phyloP scores from a whole-genome alignment of 164 flowering plant species.

The Nymphaea colorata region DNA sequence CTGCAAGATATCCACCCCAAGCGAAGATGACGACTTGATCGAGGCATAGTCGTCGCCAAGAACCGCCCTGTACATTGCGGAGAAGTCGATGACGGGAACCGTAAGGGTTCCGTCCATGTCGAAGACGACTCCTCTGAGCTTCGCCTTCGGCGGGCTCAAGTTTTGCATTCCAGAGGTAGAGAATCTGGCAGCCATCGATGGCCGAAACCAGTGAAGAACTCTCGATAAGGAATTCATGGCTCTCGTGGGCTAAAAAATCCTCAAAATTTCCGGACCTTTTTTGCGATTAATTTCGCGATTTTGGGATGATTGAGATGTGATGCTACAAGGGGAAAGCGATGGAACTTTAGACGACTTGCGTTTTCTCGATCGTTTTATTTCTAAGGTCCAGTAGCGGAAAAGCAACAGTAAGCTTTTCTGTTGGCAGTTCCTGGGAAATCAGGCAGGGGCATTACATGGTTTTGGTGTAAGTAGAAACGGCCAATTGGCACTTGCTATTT shows the following conservation, averaged over 20 bases:
- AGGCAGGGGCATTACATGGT: too few relatives aligned
- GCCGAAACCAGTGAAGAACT: neutral
- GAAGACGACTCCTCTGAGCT: slow-evolving; percentile 76
- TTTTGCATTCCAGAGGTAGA: neutral
- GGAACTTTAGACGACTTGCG: too few relatives aligned
- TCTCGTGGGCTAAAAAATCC: neutral
- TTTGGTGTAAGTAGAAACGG: too few relatives aligned
- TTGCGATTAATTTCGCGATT: neutral
- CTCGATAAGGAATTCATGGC: neutral
- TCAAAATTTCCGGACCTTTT: neutral
- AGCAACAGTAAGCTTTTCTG: too few relatives aligned
- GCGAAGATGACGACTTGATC: slow-evolving; percentile 29
- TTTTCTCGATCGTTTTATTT: too few relatives aligned
- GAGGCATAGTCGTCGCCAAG: slow-evolving; percentile 64
- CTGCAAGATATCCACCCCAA: slow-evolving; percentile 80
- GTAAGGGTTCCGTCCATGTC: slow-evolving; percentile 99
- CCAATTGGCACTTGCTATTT: too few relatives aligned
- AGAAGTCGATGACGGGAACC: slow-evolving; percentile 79
- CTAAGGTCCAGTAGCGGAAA: too few relatives aligned
- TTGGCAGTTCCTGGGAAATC: too few relatives aligned
- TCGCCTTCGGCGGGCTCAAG: slow-evolving; percentile 7
- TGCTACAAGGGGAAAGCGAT: too few relatives aligned
- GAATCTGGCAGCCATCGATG: slow-evolving; percentile 1
- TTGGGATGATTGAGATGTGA: neutral
- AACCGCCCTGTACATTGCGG: slow-evolving; percentile 76